Base-by-base conservation (phyloP, 345 rosid genomes). In the Crucihimalaya himalaica region DNA sequence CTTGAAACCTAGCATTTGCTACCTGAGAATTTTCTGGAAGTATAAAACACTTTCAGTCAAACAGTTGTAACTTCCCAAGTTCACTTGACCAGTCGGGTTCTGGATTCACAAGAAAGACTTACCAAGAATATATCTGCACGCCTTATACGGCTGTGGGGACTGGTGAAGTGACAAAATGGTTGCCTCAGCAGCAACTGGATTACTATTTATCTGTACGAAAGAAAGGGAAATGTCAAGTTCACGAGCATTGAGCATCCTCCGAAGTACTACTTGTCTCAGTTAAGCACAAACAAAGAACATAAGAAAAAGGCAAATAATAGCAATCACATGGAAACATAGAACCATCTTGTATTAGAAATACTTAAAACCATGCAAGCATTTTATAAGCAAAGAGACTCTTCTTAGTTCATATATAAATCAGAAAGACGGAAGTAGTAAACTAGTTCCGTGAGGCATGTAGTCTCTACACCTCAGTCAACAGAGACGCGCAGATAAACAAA, bases 1-100 rank as follows among this genome's bases (percentile, higher is more conserved):
- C 98, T 83, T 95, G 97, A 83, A 95, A 92, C 79, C 97, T 90
- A 53, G 99, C 99, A 78, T 76, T 84, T 73, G 97, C 86, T 57
- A 95, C 84, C 84, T 88, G 96, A 78, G 99, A 92, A 78, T 95
- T 90, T 76, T 92, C 98, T 95, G 82, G 20, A 84, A 48, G 75
- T 42, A 51, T 16, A 31, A 48, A 71, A 46, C 55, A 40, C 8
- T 31, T 18, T 58, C 27, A 50, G 77, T 63, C 28, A 43, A 70
- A 47, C 66, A 63, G n/a, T 5, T 77, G 39, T 16, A 58, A 43
- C 20, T 53, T 45, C 31, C 65, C 16, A 48, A 29, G 23, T 61
- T 52, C 55, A 61, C 40, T 67, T 28, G 18, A 8, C 10, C 48
- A 50, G 58, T 6, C 59, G 4, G 29, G 20, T 37, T 50, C 57